phyloP scores from a whole-genome alignment of 441 rosid species.

The Brassica balearica region DNA sequence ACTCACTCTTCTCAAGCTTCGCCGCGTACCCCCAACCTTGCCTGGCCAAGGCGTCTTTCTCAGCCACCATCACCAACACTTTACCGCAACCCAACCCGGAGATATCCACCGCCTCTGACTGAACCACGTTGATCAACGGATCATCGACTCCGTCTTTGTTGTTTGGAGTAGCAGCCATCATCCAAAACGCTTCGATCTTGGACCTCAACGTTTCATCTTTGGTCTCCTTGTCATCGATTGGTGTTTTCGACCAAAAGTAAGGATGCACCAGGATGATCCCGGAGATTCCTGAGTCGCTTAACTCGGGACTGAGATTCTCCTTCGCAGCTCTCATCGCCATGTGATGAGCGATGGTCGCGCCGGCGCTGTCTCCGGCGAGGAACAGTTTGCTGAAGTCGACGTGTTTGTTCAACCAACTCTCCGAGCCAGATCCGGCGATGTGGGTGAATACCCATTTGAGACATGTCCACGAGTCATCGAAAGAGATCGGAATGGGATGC shows the following conservation, averaged over 20 bases:
- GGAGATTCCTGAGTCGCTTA: constrained; percentile 30
- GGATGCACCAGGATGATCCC: constrained; percentile 44
- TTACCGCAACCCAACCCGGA: neutral
- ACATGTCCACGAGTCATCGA: constrained; percentile 56
- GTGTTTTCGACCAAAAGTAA: constrained; percentile 43
- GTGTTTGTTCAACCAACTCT: constrained; percentile 50
- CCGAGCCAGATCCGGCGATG: constrained; percentile 47
- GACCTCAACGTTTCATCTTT: constrained; percentile 18
- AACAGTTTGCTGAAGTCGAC: constrained; percentile 53
- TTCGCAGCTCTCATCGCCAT: constrained; percentile 47
- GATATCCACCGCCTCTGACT: neutral
- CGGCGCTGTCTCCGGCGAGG: constrained; percentile 66
- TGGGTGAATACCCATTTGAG: constrained; percentile 62
- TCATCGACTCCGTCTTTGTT: neutral
- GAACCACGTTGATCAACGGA: neutral
- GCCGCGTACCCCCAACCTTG: neutral
- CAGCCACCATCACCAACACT: neutral
- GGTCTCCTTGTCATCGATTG: constrained; percentile 39
- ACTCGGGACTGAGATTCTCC: constrained; percentile 30
- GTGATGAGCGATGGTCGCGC: constrained; percentile 58
- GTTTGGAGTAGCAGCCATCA: constrained; percentile 44
- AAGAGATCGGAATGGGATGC: constrained; percentile 52
- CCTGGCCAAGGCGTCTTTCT: neutral
- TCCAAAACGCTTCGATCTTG: constrained; percentile 38
- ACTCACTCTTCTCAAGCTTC: neutral